Evolutionary conservation across 1,284 basidiomycete species (phyloP), one percentile per base, ranked within the genome.

Genomic region (Sporisorium graminicola): DNA sequence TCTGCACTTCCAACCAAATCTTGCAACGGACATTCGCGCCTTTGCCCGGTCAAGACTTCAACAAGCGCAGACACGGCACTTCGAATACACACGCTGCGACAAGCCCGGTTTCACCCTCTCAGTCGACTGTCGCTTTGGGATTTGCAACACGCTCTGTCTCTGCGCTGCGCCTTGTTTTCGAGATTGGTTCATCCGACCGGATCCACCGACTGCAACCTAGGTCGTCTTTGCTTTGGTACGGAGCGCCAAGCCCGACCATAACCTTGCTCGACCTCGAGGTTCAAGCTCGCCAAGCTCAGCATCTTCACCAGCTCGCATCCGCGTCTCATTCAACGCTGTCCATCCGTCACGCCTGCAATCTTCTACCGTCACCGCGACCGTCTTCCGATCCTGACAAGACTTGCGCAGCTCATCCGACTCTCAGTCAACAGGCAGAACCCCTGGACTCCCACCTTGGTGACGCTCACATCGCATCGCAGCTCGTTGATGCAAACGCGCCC

Each of bases 221-320:
- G 22, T 9, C 26, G 13, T 46, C 29, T 40, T 33, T 46, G 42
- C 31, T 26, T 12, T 37, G 16, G 18, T n/a, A 31, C 53, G 51
- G 51, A 35, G 31, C 24, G 54, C 37, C 43, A 53, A 54, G 54
- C 16, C 58, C 65, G 40, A 26, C 58, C 65, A 26, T 16, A 20
- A 51, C 43, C 52, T 59, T 56, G 66, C 66, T 69, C 52, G 59
- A 31, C 56, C 56, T 69, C 66, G 63, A 63, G 60, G 10, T 63
- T 69, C 24, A n/a, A 31, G n/a, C 61, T 54, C 47, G n/a, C 24
- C 31, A 13, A 49, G 18, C n/a, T 43, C 47, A 50, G 10, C 27
- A 14, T 33, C 46, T 47, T 22, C 35, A 49, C 29, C 33, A 43
- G n/a, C 16, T 18, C 22, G 8, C 51, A 22, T 27, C 35, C 12